These are phyloP conservation scores for Akebia trifoliata DNA, from an alignment of 164 flowering plant species.

Conservation along the genomic window DNA sequence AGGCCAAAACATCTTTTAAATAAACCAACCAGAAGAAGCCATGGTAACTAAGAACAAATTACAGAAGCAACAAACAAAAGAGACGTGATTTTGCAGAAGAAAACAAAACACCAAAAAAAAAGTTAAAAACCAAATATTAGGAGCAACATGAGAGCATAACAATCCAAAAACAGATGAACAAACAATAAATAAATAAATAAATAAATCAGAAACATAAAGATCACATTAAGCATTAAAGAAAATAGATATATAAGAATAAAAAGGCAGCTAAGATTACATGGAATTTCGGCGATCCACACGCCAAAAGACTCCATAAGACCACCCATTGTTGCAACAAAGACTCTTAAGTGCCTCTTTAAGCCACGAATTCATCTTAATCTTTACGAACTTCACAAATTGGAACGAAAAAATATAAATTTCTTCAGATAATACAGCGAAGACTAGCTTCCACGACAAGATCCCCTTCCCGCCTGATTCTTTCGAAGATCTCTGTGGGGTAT, in stretches of 20 bases:
- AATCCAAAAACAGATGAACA: too few species aligned
- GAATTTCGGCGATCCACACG: conserved; percentile 48
- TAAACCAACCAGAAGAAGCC: too few species aligned
- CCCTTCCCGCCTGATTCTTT: conserved; percentile 21
- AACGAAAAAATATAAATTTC: neutral
- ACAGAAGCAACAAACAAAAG: too few species aligned
- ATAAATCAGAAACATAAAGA: neutral
- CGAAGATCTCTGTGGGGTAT: conserved; percentile 16
- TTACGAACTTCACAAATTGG: neutral
- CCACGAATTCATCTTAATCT: conserved; percentile 24
- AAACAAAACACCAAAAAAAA: too few species aligned
- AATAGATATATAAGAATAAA: neutral
- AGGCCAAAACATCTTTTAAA: too few species aligned
- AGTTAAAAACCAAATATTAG: too few species aligned
- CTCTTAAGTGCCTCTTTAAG: conserved; percentile 39
- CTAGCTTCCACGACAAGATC: conserved; percentile 27
- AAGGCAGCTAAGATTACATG: conserved; percentile 40
- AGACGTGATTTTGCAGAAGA: too few species aligned
- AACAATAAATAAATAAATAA: neutral
- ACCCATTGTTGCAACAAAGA: conserved; percentile 58
- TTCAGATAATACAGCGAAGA: neutral
- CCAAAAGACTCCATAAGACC: conserved; percentile 82
- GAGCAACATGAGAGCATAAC: too few species aligned
- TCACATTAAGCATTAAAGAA: too few species aligned
- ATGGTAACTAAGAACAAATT: too few species aligned